Evolutionary conservation across 139 green algal genomes (phyloP).

Genomic region (Chlamydomonas sp.): DNA sequence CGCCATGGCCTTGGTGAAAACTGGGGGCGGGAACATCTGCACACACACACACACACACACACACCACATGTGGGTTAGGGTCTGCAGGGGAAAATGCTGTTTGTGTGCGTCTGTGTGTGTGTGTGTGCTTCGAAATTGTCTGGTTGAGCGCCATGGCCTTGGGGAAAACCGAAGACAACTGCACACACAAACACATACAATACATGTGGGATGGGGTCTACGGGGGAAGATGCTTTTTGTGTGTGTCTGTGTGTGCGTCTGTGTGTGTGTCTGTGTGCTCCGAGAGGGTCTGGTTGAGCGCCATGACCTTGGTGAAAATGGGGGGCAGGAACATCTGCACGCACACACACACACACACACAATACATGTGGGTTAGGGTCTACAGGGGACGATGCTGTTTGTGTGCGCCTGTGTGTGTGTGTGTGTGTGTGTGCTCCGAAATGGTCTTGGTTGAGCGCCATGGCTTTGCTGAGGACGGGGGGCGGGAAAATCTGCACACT

Average conservation of each 20-base stretch:
- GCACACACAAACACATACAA: neutral
- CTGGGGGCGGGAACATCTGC: neutral
- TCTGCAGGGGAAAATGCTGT: too few relatives aligned
- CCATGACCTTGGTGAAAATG: neutral
- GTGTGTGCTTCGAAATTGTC: neutral
- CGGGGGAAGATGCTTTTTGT: too few relatives aligned
- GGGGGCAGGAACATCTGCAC: conserved; percentile 3
- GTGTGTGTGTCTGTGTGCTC: too few relatives aligned
- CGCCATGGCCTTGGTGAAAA: neutral
- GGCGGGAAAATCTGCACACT: neutral
- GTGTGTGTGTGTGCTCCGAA: too few relatives aligned
- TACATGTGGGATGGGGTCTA: too few relatives aligned
- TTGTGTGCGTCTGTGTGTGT: too few relatives aligned
- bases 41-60: too few relatives aligned
- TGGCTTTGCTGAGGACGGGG: neutral
- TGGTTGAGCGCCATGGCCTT: conserved; percentile 4
- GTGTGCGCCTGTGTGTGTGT: too few relatives aligned
- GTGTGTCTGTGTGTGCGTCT: too few relatives aligned
- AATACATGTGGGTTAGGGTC: too few relatives aligned
- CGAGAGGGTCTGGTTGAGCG: neutral
- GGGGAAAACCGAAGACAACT: neutral
- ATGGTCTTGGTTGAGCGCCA: conserved; percentile 5
- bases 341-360: neutral
- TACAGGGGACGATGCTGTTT: too few relatives aligned
- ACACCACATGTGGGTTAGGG: too few relatives aligned